Evolutionary conservation across 805 yeast genomes (phyloP), one percentile per base, ranked within the genome.

Genomic region (Saturnispora hagleri): DNA sequence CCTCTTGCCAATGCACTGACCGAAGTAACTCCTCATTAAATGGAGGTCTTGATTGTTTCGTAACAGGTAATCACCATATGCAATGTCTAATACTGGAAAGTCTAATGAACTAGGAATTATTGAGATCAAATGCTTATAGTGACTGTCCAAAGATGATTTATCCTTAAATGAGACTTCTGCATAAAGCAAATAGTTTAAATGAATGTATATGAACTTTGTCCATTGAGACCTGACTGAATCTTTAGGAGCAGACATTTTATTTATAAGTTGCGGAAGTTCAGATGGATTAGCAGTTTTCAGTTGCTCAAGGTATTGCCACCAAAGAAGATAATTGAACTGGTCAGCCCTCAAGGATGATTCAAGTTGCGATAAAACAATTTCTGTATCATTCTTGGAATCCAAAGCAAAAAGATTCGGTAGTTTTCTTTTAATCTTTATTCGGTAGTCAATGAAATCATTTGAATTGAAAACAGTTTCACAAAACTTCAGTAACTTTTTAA

Each of bases 71-170:
- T 86, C 76, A 2, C 87, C 81, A 64, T 67, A 83, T 56, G 73
- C 20, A 17, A 66, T 5, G 79, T 73, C 97, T 97, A 90, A 3
- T 86, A 85, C 83, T 2, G 81, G 80, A 60, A 86, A 86, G 0
- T 88, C 79, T 60, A 89, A 81, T 8, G 57, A 50, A 50, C 71
- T 69, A 1, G 91, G 88, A 12, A 84, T 70, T 1, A 71, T 18
- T 9, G 70, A 65, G 1, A 83, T 46, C 15, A 85, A 65, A 42
- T 68, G 64, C 27, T 73, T 66, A 73, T 82, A 91, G 1, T 79
- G 60, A 1, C 57, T 59, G 0, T 70, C 77, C 13, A 20, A 18
- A 17, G 10, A 5, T 38, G 18, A 8, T 38, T 18, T n/a, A 4
- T 18, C 17, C 15, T 38, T 18, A 8, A 24, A 38, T 38, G 42